phyloP scores from a whole-genome alignment of 2,329 filamentous ascomycete species.

The Colletotrichum tofieldiae region DNA sequence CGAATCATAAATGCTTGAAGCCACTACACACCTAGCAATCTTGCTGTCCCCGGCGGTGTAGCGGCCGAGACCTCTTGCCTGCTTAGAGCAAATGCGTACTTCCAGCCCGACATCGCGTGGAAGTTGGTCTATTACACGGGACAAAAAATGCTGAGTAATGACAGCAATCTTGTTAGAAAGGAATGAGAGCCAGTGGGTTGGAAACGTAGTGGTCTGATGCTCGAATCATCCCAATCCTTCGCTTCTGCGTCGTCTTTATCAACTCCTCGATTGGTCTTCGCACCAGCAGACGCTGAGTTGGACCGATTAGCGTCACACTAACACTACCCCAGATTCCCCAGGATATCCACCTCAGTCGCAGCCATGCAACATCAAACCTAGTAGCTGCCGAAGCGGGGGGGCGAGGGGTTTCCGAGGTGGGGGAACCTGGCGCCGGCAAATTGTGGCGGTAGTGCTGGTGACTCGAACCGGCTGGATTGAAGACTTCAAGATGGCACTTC shows the following conservation, averaged over 20 bases:
- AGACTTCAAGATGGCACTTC: neutral
- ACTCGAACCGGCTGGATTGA: neutral
- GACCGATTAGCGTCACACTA: neutral
- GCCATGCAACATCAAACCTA: conserved; percentile 20
- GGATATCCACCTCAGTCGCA: conserved; percentile 23
- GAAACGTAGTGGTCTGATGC: neutral
- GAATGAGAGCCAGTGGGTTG: neutral
- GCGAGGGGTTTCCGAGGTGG: conserved; percentile 36
- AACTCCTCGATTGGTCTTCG: neutral
- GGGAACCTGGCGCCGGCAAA: conserved; percentile 11
- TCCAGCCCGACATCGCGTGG: conserved; percentile 42
- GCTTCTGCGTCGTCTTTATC: conserved; percentile 13
- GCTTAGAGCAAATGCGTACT: conserved; percentile 45
- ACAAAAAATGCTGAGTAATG: neutral
- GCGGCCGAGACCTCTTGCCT: conserved; percentile 43
- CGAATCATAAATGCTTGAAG: too few species aligned
- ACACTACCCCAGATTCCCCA: conserved; percentile 32
- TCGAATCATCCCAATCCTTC: neutral
- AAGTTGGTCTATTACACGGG: neutral
- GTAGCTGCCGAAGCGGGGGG: conserved; percentile 36
- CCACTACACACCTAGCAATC: conserved; percentile 41
- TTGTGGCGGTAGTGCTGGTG: conserved; percentile 9
- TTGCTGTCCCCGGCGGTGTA: conserved; percentile 45
- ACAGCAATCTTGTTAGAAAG: neutral
- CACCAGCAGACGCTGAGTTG: neutral